Evolutionary conservation across 2,329 filamentous ascomycete genomes (phyloP).

Genomic region (Cucurbitaria berberidis): DNA sequence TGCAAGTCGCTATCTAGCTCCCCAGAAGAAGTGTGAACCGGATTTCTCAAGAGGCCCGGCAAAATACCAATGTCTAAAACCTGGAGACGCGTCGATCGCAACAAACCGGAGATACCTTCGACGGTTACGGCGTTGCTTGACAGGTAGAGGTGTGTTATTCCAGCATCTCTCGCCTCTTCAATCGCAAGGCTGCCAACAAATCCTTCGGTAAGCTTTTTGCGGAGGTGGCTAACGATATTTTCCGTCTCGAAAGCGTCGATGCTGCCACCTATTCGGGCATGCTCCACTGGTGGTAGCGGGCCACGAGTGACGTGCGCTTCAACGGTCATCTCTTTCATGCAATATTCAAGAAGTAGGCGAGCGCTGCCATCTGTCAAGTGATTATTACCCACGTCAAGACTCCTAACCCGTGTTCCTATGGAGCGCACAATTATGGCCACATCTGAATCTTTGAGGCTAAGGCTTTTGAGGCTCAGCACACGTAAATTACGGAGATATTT

Average conservation of each 20-base stretch:
- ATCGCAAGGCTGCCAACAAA: conserved; percentile 62
- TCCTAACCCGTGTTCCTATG: conserved; percentile 60
- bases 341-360: conserved; percentile 58
- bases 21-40: conserved; percentile 26
- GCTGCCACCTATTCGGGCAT: conserved; percentile 46
- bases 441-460: conserved; percentile 61
- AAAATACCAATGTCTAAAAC: conserved; percentile 63
- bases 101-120: conserved; percentile 61
- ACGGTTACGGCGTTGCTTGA: conserved; percentile 62
- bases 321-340: conserved; percentile 48
- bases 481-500: conserved; percentile 58
- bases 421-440: conserved; percentile 59
- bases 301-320: conserved; percentile 15
- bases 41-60: conserved; percentile 19
- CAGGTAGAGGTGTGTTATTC: conserved; percentile 67
- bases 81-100: conserved; percentile 59
- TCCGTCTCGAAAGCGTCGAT: conserved; percentile 45
- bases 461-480: conserved; percentile 62
- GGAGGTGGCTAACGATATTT: conserved; percentile 60
- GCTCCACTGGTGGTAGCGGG: conserved; percentile 29
- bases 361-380: conserved; percentile 62
- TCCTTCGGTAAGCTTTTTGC: conserved; percentile 43
- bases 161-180: conserved; percentile 60
- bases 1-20: conserved; percentile 26
- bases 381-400: conserved; percentile 65